Evolutionary conservation across 2,329 filamentous ascomycete genomes (phyloP), one percentile per base, ranked within the genome.

Genomic region (Ascochyta clinopodiicola): DNA sequence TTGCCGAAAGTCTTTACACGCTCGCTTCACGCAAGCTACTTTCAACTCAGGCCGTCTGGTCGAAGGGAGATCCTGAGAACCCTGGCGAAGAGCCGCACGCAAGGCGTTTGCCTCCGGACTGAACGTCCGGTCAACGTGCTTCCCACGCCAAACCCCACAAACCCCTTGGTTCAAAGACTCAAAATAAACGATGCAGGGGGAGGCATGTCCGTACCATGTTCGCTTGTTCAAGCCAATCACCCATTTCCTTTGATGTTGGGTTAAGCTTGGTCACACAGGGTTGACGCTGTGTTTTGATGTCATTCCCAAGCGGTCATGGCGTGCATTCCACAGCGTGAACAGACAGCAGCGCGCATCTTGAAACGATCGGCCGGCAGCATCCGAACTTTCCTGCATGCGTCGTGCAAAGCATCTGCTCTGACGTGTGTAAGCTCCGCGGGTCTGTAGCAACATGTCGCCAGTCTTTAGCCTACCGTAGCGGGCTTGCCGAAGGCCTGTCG

Each of bases 341-440:
- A 55, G 42, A 24, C 17, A 31, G 48, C 48, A 58, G 42, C 42
- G 32, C 57, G 56, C 60, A 58, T 57, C 54, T 64, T 56, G 50
- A 54, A 59, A 61, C 53, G 67, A 67, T 71, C 68, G 45, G 40
- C 67, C 68, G 70, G 71, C 71, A 72, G 67, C 65, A 71, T 68
- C 70, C 69, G 64, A 69, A 55, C 43, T 60, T 50, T 53, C 59
- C 62, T 71, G 69, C 64, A 72, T 72, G 69, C 68, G 53, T 68
- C 44, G 56, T 45, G 58, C 29, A 42, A 31, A 52, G 38, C 40
- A 50, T 50, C 39, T 52, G 59, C 44, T 46, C 51, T 63, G 57
- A 58, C 62, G 59, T 63, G 60, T 43, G 44, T 51, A 37, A 39
- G 51, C 29, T 57, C 47, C 46, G 36, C 42, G 47, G 45, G 38